Evolutionary conservation across 148 eudicot genomes (phyloP).

Genomic region (Bassia scoparia): DNA sequence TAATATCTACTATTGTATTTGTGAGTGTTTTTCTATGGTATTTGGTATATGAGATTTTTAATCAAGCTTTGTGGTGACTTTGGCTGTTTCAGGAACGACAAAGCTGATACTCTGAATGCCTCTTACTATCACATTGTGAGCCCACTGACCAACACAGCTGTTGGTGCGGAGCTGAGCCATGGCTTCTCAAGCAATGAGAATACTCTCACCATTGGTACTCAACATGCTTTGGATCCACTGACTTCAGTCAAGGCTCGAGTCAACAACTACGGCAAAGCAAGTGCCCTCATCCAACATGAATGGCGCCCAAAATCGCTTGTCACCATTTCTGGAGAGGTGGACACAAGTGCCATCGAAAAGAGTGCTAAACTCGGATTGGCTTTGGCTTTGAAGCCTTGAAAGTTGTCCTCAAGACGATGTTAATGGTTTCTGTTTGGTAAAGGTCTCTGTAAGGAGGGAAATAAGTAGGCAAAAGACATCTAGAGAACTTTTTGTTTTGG

Average conservation of each 20-base stretch:
- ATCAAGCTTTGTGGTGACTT: neutral
- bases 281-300: constrained; percentile 72
- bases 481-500: constrained; percentile 11
- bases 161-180: constrained; percentile 73
- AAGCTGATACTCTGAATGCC: constrained; percentile 52
- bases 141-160: constrained; percentile 69
- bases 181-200: constrained; percentile 66
- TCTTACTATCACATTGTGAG: constrained; percentile 71
- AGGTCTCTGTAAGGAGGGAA: constrained; percentile 27
- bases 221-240: constrained; percentile 61
- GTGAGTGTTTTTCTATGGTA: neutral
- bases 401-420: constrained; percentile 9
- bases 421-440: constrained; percentile 20
- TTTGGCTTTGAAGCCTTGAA: constrained; percentile 66
- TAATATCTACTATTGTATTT: too few relatives aligned
- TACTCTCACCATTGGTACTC: constrained; percentile 67
- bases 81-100: constrained; percentile 53
- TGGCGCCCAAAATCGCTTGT: constrained; percentile 65
- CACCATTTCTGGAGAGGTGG: constrained; percentile 77
- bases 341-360: constrained; percentile 75
- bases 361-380: constrained; percentile 75
- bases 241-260: constrained; percentile 62
- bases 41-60: neutral
- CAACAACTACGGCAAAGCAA: constrained; percentile 64
- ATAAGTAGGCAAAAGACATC: constrained; percentile 22